A percentile compares a stretch with the other conserved stretches of the same genome.
phyloP scores from a whole-genome alignment of 2,329 filamentous ascomycete genomes.

The Fusarium citri region DNA sequence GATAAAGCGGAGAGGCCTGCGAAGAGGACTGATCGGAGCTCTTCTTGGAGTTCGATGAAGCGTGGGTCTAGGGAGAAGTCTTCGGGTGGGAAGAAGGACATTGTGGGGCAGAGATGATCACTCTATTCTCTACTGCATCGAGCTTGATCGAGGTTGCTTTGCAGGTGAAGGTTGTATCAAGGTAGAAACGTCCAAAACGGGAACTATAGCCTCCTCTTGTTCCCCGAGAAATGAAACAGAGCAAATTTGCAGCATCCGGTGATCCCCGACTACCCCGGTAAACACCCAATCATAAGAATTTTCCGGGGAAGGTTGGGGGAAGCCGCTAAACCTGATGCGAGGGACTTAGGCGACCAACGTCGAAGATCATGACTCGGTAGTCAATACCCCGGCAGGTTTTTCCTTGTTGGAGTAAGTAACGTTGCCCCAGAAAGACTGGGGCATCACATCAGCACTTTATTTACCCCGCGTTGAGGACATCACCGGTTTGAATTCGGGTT shows the following conservation, averaged over 20 bases:
- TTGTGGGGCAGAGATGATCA: too few species aligned
- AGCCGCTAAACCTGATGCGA: not conserved
- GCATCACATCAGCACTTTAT: not conserved
- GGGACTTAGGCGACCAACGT: slow-evolving; percentile 9
- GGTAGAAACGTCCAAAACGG: not conserved
- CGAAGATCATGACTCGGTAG: slow-evolving; percentile 19
- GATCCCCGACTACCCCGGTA: slow-evolving; percentile 8
- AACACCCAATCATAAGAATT: not conserved
- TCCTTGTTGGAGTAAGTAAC: not conserved
- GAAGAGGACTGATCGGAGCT: slow-evolving; percentile 57
- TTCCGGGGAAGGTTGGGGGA: not conserved
- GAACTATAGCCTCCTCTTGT: slow-evolving; percentile 13
- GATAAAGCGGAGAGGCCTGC: slow-evolving; percentile 47
- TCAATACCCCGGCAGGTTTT: not conserved
- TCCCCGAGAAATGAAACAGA: slow-evolving; percentile 1
- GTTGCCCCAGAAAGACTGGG: slow-evolving; percentile 14
- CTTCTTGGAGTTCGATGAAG: slow-evolving; percentile 59
- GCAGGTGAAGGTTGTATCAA: not conserved
- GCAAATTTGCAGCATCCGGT: slow-evolving; percentile 16
- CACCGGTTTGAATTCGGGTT: not conserved
- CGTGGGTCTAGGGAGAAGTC: slow-evolving; percentile 53
- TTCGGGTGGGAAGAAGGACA: slow-evolving; percentile 44
- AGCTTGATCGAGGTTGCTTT: too few species aligned
- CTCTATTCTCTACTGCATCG: not conserved
- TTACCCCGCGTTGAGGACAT: not conserved